Conservation (phyloP, 768 basidiomycete genomes). For the Tremella yokohamensis region DNA sequence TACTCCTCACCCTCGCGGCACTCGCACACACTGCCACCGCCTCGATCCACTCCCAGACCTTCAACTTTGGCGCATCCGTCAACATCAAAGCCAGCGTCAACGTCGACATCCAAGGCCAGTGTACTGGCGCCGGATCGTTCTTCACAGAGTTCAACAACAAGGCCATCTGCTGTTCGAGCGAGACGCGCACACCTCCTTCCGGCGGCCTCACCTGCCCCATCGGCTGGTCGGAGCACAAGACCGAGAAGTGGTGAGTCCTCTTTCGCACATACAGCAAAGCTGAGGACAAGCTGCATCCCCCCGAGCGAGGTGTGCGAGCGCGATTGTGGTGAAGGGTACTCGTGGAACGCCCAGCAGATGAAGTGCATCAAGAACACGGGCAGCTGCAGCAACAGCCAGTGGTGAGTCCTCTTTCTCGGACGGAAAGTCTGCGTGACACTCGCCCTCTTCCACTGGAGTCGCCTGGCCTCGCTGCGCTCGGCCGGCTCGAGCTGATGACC, state of each 20-base stretch:
- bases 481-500: constrained; percentile 10
- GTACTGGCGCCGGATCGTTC: constrained; percentile 24
- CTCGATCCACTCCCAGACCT: constrained; percentile 1
- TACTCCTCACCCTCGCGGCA: constrained; percentile 10
- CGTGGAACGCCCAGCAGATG: constrained; percentile 24
- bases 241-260: not conserved
- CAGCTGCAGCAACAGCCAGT: constrained; percentile 20
- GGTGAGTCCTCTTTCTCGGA: constrained; percentile 20
- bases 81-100: constrained; percentile 5
- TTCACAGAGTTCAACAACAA: constrained; percentile 16
- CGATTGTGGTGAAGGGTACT: constrained; percentile 41
- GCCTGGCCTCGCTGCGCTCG: constrained; percentile 1
- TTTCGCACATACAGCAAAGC: not conserved
- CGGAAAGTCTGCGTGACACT: too few species aligned
- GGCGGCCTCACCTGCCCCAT: constrained; percentile 12
- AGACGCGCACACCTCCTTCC: constrained; percentile 19
- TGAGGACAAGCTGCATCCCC: constrained; percentile 11
- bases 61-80: constrained; percentile 18
- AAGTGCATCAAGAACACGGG: constrained; percentile 10
- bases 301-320: constrained; percentile 18
- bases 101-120: constrained; percentile 22
- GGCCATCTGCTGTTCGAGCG: constrained; percentile 25
- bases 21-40: constrained; percentile 8
- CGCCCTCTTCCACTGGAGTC: not conserved
- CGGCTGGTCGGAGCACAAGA: constrained; percentile 17